phyloP scores from a whole-genome alignment of 2,329 filamentous ascomycete genomes.

The Cyclaneusma minus region DNA sequence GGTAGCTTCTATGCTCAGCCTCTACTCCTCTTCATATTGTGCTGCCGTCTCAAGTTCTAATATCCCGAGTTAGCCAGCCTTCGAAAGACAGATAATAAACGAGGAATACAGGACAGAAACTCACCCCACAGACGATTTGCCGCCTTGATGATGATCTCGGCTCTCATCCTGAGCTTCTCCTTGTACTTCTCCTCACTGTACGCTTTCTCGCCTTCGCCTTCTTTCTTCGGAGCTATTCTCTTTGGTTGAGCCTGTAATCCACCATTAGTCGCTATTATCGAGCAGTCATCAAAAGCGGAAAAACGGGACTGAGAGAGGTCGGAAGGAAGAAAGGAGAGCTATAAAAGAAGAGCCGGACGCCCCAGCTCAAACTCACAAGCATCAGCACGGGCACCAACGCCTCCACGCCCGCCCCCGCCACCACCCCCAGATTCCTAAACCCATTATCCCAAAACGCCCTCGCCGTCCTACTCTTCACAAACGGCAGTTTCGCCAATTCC shows the following conservation, averaged over 20 bases:
- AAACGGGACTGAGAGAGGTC: slow-evolving; percentile 1
- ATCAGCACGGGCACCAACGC: slow-evolving; percentile 58
- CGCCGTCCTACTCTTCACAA: slow-evolving; percentile 64
- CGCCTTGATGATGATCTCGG: slow-evolving; percentile 50
- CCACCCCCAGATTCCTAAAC: slow-evolving; percentile 47
- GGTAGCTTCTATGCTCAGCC: too few relatives aligned
- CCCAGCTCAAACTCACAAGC: slow-evolving; percentile 34
- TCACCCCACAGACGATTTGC: slow-evolving; percentile 56
- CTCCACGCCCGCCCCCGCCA: slow-evolving; percentile 53
- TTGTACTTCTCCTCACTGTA: slow-evolving; percentile 43
- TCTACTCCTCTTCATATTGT: too few relatives aligned
- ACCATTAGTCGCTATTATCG: slow-evolving; percentile 2
- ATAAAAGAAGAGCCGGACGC: too few relatives aligned
- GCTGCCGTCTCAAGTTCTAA: too few relatives aligned
- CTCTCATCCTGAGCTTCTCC: slow-evolving; percentile 50
- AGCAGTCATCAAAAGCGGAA: not conserved
- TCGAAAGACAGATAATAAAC: too few relatives aligned
- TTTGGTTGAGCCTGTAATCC: slow-evolving; percentile 47
- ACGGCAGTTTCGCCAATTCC: slow-evolving; percentile 55
- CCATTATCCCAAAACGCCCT: slow-evolving; percentile 64
- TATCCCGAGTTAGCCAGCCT: too few relatives aligned
- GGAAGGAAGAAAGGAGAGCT: too few relatives aligned
- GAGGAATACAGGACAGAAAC: too few relatives aligned
- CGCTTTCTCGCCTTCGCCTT: too few relatives aligned
- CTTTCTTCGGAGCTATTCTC: slow-evolving; percentile 41